Evolutionary conservation across 2,329 filamentous ascomycete genomes (phyloP), one percentile per base, ranked within the genome.

Genomic region (Arachnomyces sp.): DNA sequence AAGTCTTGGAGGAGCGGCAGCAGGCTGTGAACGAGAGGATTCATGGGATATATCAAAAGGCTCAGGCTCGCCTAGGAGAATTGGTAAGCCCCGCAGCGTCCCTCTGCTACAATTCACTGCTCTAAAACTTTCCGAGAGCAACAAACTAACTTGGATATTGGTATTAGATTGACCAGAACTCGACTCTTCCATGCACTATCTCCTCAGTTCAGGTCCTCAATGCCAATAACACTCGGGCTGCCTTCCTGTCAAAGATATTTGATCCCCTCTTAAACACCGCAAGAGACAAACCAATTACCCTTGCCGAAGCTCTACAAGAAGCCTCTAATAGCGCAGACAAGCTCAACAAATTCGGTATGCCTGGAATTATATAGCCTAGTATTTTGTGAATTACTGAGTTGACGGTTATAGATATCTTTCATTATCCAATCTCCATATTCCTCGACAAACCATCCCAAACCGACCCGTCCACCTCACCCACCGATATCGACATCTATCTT

Each of bases 101-200:
- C 25, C 36, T 31, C 18, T 39, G 40, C 40, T 12, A 16, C 12
- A 16, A 18, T 32, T 18, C 31, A 12, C 35, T 39, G 30, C 17
- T 15, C n/a, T n/a, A n/a, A n/a, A n/a, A n/a, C n/a, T n/a, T n/a
- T n/a, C n/a, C n/a, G n/a, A 32, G 15, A 42, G 34, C 42, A 32
- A 42, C 43, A 41, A 38, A 43, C 49, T 43, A 43, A 46, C 34
- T 29, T 36, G 14, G 15, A 47, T 45, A 32, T 25, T 44, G 39
- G 16, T 40, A 44, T 44, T 48, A 88, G 83, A 76, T 93, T 55
- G 76, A 79, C 50, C 77, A 84, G 64, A 94, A 96, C 61, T 82
- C 83, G 49, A 85, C 85, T 32, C 77, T 92, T 43, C 90, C 92
- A 31, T 85, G 92, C 53, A 86, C 87, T 11, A 82, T 98, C 59